Percentiles rank a stretch among this genome's conserved stretches.
These are phyloP conservation scores for Knoxdaviesia proteae DNA, from an alignment of 2,329 filamentous ascomycete genomes.

Conservation along the genomic window DNA sequence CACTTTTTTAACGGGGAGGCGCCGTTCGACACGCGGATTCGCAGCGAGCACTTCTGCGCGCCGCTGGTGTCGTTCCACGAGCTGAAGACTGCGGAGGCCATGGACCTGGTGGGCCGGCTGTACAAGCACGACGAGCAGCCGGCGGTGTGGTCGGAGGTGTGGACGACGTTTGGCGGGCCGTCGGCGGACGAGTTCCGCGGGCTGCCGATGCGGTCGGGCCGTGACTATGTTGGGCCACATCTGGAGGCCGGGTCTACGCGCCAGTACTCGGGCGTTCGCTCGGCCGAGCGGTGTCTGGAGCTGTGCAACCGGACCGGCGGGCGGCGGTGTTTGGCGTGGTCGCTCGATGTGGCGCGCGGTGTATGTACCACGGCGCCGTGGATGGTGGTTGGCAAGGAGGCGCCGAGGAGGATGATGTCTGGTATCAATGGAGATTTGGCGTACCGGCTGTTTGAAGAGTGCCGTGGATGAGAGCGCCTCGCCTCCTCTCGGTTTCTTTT, in stretches of 20 bases:
- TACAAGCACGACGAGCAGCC: slow-evolving; percentile 18
- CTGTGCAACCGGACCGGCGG: slow-evolving; percentile 17
- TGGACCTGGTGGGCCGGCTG: slow-evolving; percentile 21
- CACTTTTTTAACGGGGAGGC: slow-evolving; percentile 34
- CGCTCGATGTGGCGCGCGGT: slow-evolving; percentile 18
- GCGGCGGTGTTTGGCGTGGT: slow-evolving; percentile 27
- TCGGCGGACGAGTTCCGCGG: slow-evolving; percentile 16
- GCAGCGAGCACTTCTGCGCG: slow-evolving; percentile 27
- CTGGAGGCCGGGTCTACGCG: slow-evolving; percentile 21
- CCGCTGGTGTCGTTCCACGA: slow-evolving; percentile 34
- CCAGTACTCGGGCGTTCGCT: slow-evolving; percentile 15
- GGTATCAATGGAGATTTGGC: slow-evolving; percentile 14
- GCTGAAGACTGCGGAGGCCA: slow-evolving; percentile 21
- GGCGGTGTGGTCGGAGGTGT: slow-evolving; percentile 28
- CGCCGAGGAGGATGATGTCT: slow-evolving; percentile 12
- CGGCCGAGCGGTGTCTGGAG: slow-evolving; percentile 19
- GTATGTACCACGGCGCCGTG: slow-evolving; percentile 26
- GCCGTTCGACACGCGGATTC: slow-evolving; percentile 26
- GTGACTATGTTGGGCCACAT: slow-evolving; percentile 25
- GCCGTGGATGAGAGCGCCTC: slow-evolving; percentile 1
- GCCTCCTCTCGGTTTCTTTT: not conserved
- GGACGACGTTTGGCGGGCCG: slow-evolving; percentile 23
- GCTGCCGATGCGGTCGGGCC: slow-evolving; percentile 15
- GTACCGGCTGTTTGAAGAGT: slow-evolving; percentile 5
- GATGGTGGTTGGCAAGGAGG: slow-evolving; percentile 22